phyloP scores from a whole-genome alignment of 805 yeast species.

The Yarrowia sp. region DNA sequence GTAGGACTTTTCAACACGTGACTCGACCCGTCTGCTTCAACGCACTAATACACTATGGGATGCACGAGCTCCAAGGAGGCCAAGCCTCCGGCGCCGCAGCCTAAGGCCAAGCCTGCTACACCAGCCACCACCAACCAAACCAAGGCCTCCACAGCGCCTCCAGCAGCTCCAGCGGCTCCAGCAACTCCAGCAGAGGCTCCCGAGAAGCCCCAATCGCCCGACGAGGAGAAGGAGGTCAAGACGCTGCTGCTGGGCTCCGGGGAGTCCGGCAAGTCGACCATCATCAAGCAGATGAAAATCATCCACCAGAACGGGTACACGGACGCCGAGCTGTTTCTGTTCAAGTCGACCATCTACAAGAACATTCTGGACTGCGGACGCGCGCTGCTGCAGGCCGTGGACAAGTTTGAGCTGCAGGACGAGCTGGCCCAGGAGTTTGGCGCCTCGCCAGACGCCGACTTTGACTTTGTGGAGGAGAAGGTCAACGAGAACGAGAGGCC shows the following conservation, averaged over 20 bases:
- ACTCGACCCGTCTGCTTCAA: not conserved
- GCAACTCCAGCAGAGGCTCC: not conserved
- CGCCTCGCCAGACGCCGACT: not conserved
- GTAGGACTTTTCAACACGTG: slow-evolving; percentile 3
- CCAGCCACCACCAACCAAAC: not conserved
- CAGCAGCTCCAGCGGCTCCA: not conserved
- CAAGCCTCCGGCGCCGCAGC: not conserved
- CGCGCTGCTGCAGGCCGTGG: slow-evolving; percentile 64
- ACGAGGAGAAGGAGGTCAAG: slow-evolving; percentile 51
- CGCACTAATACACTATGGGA: not conserved
- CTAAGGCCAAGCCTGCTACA: not conserved
- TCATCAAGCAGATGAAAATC: slow-evolving; percentile 78
- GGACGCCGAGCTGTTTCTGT: slow-evolving; percentile 67
- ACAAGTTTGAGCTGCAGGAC: slow-evolving; percentile 44
- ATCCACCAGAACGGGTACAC: slow-evolving; percentile 70
- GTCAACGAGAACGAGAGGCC: not conserved
- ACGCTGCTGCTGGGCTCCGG: slow-evolving; percentile 79
- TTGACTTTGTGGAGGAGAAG: slow-evolving; percentile 32
- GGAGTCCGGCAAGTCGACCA: slow-evolving; percentile 78
- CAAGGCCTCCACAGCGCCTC: not conserved
- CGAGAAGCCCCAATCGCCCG: not conserved
- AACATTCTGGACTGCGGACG: slow-evolving; percentile 77
- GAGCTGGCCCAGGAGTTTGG: not conserved
- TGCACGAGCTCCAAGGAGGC: slow-evolving; percentile 23
- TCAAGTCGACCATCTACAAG: slow-evolving; percentile 73